Conservation (phyloP, 306 rosid species). For the Prinsepia uniflora region DNA sequence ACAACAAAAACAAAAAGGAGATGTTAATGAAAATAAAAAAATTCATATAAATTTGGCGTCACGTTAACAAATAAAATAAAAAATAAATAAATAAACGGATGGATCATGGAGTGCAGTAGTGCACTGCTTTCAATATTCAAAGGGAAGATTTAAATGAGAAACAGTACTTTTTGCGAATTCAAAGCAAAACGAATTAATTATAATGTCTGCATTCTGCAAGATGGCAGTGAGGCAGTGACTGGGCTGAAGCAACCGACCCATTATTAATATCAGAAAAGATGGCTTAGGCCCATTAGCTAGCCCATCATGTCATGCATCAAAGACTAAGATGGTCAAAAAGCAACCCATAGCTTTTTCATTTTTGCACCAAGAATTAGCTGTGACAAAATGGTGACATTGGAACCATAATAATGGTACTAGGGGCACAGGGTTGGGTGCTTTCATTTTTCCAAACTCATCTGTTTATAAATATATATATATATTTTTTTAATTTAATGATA, state of each 20-base stretch:
- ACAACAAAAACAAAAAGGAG: not conserved
- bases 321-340: not conserved
- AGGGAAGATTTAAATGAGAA: not conserved
- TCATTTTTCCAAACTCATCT: no score
- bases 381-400: not conserved
- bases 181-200: not conserved
- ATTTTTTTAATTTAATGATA: no score
- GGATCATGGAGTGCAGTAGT: not conserved
- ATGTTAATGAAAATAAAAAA: not conserved
- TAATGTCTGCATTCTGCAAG: not conserved
- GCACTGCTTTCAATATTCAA: not conserved
- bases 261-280: constrained; percentile 4
- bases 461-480: no score
- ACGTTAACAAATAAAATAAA: not conserved
- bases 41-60: no score
- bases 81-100: not conserved
- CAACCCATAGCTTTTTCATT: no score
- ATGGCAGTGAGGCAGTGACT: not conserved
- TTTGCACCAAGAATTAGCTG: no score
- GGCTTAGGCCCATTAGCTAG: not conserved
- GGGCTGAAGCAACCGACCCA: not conserved
- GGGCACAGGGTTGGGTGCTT: no score
- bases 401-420: not conserved
- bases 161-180: not conserved
- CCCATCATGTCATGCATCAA: not conserved